phyloP scores from a whole-genome alignment of 768 basidiomycete genomes.

The Pleurotus tuber-regium region DNA sequence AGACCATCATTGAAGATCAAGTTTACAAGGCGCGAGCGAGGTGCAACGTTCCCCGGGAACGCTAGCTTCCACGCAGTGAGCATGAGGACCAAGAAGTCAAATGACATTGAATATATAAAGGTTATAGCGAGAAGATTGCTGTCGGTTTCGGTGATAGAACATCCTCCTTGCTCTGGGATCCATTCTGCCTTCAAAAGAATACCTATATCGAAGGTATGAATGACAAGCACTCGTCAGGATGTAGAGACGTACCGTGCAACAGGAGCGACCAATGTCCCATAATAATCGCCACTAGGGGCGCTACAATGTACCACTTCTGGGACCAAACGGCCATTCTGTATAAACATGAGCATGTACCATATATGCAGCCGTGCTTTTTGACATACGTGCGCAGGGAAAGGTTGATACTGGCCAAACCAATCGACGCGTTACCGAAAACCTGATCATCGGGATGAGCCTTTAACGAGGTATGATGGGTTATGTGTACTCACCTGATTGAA shows the following conservation, averaged over 20 bases:
- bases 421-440: constrained; percentile 60
- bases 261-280: constrained; percentile 72
- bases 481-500: constrained; percentile 49
- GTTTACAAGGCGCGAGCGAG: constrained; percentile 54
- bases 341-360: neutral
- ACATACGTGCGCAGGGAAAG: constrained; percentile 66
- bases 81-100: constrained; percentile 61
- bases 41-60: constrained; percentile 30
- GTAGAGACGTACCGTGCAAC: constrained; percentile 50
- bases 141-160: constrained; percentile 58
- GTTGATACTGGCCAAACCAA: constrained; percentile 71
- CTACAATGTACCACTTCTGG: constrained; percentile 49
- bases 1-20: constrained; percentile 73
- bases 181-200: constrained; percentile 59
- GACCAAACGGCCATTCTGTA: constrained; percentile 71
- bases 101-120: constrained; percentile 74
- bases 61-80: constrained; percentile 63
- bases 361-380: neutral
- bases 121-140: constrained; percentile 58
- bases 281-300: constrained; percentile 52
- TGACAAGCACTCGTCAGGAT: neutral
- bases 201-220: constrained; percentile 30
- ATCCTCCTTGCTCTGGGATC: constrained; percentile 46
- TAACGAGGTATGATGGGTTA: constrained; percentile 2
- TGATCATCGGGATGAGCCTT: constrained; percentile 14